Percentiles rank a stretch among this genome's conserved stretches.
phyloP scores from a whole-genome alignment of 2,329 filamentous ascomycete species.

The Xylaria multiplex region DNA sequence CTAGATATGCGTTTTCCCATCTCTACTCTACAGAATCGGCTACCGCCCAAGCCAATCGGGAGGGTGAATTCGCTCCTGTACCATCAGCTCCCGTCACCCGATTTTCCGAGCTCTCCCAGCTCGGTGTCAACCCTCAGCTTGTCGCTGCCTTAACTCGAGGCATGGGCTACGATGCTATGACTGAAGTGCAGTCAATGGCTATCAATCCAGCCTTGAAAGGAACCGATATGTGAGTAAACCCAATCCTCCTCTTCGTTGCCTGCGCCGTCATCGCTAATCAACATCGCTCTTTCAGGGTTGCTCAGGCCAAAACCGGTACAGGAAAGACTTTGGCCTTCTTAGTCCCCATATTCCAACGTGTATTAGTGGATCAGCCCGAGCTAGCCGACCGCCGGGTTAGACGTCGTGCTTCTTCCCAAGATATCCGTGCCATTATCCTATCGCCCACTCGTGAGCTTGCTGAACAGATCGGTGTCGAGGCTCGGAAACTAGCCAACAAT shows the following conservation, averaged over 20 bases:
- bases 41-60: slow-evolving; percentile 28
- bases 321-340: slow-evolving; percentile 97
- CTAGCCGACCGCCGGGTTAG: slow-evolving; percentile 61
- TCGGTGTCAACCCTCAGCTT: slow-evolving; percentile 71
- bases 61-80: slow-evolving; percentile 32
- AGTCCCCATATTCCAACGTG: slow-evolving; percentile 82
- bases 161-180: slow-evolving; percentile 87
- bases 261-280: slow-evolving; percentile 41
- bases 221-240: slow-evolving; percentile 76
- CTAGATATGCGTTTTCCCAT: slow-evolving; percentile 37
- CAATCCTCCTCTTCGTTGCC: slow-evolving; percentile 3
- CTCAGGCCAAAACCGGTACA: slow-evolving; percentile 95
- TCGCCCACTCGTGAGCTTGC: slow-evolving; percentile 85
- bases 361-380: slow-evolving; percentile 71
- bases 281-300: slow-evolving; percentile 66
- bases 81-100: slow-evolving; percentile 47
- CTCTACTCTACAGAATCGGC: slow-evolving; percentile 43
- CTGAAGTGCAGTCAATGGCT: slow-evolving; percentile 86
- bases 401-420: slow-evolving; percentile 54
- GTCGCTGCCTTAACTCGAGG: slow-evolving; percentile 74
- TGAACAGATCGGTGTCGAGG: slow-evolving; percentile 83
- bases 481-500: slow-evolving; percentile 69
- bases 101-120: slow-evolving; percentile 57
- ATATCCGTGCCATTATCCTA: slow-evolving; percentile 76
- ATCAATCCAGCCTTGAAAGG: slow-evolving; percentile 83